A percentile compares a stretch with the other conserved stretches of the same genome.
phyloP scores from a whole-genome alignment of 495 filamentous ascomycete genomes.

The Barbatosphaeria neglecta region DNA sequence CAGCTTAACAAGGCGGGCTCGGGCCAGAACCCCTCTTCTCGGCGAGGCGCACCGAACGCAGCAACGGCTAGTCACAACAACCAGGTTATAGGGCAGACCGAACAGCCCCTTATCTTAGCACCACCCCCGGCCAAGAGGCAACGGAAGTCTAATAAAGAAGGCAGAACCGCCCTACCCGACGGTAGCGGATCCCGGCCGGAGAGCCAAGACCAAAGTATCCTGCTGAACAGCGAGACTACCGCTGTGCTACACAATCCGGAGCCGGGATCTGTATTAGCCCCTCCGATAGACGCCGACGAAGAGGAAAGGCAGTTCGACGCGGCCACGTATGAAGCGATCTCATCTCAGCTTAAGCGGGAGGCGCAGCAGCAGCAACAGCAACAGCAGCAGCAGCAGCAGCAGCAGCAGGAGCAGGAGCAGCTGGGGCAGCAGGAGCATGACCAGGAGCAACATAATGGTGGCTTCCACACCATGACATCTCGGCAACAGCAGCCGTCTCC shows the following conservation, averaged over 20 bases:
- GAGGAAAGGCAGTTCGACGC: neutral
- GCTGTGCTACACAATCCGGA: neutral
- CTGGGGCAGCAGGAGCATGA: constrained; percentile 5
- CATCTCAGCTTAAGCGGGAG: neutral
- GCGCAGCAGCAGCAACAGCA: constrained; percentile 6
- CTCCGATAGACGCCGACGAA: neutral
- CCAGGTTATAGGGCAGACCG: neutral
- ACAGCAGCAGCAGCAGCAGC: constrained; percentile 6
- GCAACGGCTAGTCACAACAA: neutral
- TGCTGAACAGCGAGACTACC: neutral
- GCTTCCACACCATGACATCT: constrained; percentile 2
- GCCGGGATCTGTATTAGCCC: neutral
- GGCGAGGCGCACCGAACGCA: neutral
- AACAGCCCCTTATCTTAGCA: neutral
- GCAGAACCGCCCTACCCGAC: neutral
- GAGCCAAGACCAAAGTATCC: neutral
- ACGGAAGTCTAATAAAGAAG: neutral
- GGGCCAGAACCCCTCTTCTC: neutral
- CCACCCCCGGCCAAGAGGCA: neutral
- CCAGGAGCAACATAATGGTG: constrained; percentile 4
- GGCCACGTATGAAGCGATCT: neutral
- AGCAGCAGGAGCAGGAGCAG: neutral
- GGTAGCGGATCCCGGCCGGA: neutral
- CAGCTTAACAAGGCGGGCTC: neutral
- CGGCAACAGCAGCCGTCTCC: constrained; percentile 9